These are phyloP conservation scores for Pterocarpus santalinus DNA, from an alignment of 306 rosid genomes.

Conservation along the genomic window DNA sequence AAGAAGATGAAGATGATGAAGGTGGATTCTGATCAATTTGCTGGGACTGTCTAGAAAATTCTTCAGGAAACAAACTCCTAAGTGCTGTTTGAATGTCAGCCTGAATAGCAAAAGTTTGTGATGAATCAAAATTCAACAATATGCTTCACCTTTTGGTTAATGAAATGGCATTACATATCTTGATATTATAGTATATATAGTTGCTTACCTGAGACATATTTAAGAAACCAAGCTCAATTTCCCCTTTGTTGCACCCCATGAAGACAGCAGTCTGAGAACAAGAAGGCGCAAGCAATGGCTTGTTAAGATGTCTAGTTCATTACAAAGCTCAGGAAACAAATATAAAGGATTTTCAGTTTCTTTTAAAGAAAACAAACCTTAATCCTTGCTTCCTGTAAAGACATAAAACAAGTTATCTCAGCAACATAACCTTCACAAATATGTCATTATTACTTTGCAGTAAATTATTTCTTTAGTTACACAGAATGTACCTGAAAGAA, in stretches of 20 bases:
- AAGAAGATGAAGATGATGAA: slow-evolving; percentile 85
- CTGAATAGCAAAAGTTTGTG: slow-evolving; percentile 36
- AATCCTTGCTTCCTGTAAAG: slow-evolving; percentile 81
- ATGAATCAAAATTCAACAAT: neutral
- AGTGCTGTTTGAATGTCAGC: slow-evolving; percentile 62
- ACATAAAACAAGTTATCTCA: neutral
- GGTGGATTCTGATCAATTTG: slow-evolving; percentile 61
- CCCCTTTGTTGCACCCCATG: slow-evolving; percentile 90
- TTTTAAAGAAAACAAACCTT: slow-evolving; percentile 64
- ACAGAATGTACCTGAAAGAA: slow-evolving; percentile 64
- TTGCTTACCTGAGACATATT: slow-evolving; percentile 72
- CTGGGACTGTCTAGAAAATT: slow-evolving; percentile 48
- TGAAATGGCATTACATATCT: neutral
- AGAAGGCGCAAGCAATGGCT: neutral
- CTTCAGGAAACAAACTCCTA: slow-evolving; percentile 63
- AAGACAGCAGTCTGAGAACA: slow-evolving; percentile 74
- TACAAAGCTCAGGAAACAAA: slow-evolving; percentile 1
- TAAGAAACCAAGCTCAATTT: slow-evolving; percentile 87
- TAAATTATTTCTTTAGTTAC: neutral
- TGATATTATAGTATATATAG: neutral
- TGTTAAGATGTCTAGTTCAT: slow-evolving; percentile 35
- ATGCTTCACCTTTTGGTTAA: neutral
- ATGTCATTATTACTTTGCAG: neutral
- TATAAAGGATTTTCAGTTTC: neutral
- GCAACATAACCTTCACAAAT: neutral